Evolutionary conservation across 2,329 filamentous ascomycete species (phyloP).

Genomic region (Pseudocercospora musae): DNA sequence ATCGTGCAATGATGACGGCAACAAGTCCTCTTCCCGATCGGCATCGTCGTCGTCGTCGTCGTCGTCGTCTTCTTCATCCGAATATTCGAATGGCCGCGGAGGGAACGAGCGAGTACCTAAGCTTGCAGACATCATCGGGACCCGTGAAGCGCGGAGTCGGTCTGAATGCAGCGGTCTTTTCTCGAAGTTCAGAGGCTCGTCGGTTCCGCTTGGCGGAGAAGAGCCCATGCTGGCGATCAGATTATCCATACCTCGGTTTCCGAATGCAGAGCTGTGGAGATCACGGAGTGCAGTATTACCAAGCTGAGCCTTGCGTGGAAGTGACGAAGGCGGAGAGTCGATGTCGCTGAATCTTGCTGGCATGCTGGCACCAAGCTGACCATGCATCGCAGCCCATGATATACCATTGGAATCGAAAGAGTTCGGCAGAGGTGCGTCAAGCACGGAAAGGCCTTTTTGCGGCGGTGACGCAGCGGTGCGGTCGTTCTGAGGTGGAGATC

Average conservation of each 20-base stretch:
- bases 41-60: slow-evolving; percentile 59
- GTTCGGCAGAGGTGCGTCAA: slow-evolving; percentile 87
- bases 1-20: slow-evolving; percentile 68
- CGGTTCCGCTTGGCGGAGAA: slow-evolving; percentile 61
- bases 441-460: slow-evolving; percentile 70
- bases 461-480: slow-evolving; percentile 75
- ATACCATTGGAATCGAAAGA: slow-evolving; percentile 97
- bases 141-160: slow-evolving; percentile 54
- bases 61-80: slow-evolving; percentile 61
- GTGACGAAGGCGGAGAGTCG: slow-evolving; percentile 71
- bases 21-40: slow-evolving; percentile 87
- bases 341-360: slow-evolving; percentile 80
- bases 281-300: slow-evolving; percentile 49
- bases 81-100: slow-evolving; percentile 38
- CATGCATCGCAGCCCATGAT: slow-evolving; percentile 84
- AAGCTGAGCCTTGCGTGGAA: slow-evolving; percentile 49
- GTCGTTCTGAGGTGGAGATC: slow-evolving; percentile 76
- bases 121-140: slow-evolving; percentile 59
- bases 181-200: slow-evolving; percentile 65
- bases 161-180: slow-evolving; percentile 63
- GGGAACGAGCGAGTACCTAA: slow-evolving; percentile 44
- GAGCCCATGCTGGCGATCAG: slow-evolving; percentile 48
- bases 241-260: slow-evolving; percentile 52
- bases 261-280: slow-evolving; percentile 66
- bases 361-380: slow-evolving; percentile 75